phyloP scores from a whole-genome alignment of 106 monocot genomes.

The Chionographis japonica region DNA sequence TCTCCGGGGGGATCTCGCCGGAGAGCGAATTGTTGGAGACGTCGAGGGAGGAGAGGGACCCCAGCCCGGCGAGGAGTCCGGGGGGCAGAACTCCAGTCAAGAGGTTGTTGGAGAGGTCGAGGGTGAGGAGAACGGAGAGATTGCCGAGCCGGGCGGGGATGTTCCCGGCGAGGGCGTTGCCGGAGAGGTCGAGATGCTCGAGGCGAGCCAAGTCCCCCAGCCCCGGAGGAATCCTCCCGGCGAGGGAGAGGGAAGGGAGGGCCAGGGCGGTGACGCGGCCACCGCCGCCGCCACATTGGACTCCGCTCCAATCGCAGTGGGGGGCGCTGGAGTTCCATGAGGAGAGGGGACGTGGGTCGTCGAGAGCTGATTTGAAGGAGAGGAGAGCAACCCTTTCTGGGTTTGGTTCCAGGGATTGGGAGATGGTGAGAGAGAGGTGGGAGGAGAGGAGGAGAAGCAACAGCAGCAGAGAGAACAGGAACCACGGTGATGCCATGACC shows the following conservation, averaged over 20 bases:
- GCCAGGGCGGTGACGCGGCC: not conserved
- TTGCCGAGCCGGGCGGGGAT: too few relatives aligned
- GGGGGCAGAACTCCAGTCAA: too few relatives aligned
- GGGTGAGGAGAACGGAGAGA: too few relatives aligned
- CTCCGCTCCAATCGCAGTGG: not conserved
- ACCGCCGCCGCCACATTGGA: not conserved
- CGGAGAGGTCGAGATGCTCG: slow-evolving; percentile 16
- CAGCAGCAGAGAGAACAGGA: too few relatives aligned
- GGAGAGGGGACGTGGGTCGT: not conserved
- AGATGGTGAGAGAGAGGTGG: too few relatives aligned
- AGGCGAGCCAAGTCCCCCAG: slow-evolving; percentile 16
- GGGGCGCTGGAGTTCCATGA: not conserved
- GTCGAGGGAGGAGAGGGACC: slow-evolving; percentile 2
- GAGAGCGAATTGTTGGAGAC: slow-evolving; percentile 26
- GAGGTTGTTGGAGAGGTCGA: too few relatives aligned
- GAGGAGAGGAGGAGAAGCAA: too few relatives aligned
- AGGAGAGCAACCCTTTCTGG: not conserved
- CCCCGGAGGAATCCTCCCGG: slow-evolving; percentile 29
- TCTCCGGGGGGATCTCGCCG: slow-evolving; percentile 12
- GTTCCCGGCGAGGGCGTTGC: not conserved
- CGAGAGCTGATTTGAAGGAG: not conserved
- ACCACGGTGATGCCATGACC: too few relatives aligned
- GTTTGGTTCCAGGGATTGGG: too few relatives aligned
- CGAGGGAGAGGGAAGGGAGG: not conserved
- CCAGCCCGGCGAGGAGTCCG: too few relatives aligned